These are phyloP conservation scores for Alternaria tenuissima DNA, from an alignment of 2,329 filamentous ascomycete genomes.

Conservation along the genomic window DNA sequence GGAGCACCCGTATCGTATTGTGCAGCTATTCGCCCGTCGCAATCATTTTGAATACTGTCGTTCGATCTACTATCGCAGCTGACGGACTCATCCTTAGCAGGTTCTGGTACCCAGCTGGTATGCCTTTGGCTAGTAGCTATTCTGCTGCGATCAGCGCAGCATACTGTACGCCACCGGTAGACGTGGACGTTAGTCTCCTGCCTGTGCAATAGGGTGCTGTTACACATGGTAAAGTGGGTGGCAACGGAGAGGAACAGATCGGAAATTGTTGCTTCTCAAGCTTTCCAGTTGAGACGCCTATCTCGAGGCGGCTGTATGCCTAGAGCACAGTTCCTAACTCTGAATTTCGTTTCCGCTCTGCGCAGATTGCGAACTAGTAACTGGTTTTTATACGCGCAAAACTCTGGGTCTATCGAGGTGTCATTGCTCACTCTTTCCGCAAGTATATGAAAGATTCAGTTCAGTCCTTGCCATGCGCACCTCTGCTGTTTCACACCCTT, in stretches of 20 bases:
- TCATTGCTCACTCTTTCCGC: not conserved
- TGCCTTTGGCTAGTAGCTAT: slow-evolving; percentile 39
- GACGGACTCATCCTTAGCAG: slow-evolving; percentile 20
- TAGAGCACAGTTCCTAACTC: too few species aligned
- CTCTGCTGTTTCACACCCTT: not conserved
- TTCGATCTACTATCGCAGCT: slow-evolving; percentile 19
- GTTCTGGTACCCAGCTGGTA: slow-evolving; percentile 26
- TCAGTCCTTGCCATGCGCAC: not conserved
- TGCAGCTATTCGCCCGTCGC: too few species aligned
- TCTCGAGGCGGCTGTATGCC: not conserved
- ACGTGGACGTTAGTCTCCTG: slow-evolving; percentile 20
- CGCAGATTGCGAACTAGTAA: not conserved
- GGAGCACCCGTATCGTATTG: too few species aligned
- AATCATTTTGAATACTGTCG: slow-evolving; percentile 19
- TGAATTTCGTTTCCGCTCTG: too few species aligned
- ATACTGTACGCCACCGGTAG: slow-evolving; percentile 33
- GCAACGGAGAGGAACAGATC: too few species aligned
- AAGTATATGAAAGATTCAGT: not conserved
- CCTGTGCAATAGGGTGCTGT: too few species aligned
- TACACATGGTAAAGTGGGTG: too few species aligned
- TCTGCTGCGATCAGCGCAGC: slow-evolving; percentile 48
- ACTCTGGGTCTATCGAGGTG: not conserved
- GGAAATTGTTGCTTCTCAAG: too few species aligned
- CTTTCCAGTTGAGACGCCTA: too few species aligned
- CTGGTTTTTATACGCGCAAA: not conserved